phyloP scores from a whole-genome alignment of 2,329 filamentous ascomycete species.

The Nannizziopsis arthrosporioides region DNA sequence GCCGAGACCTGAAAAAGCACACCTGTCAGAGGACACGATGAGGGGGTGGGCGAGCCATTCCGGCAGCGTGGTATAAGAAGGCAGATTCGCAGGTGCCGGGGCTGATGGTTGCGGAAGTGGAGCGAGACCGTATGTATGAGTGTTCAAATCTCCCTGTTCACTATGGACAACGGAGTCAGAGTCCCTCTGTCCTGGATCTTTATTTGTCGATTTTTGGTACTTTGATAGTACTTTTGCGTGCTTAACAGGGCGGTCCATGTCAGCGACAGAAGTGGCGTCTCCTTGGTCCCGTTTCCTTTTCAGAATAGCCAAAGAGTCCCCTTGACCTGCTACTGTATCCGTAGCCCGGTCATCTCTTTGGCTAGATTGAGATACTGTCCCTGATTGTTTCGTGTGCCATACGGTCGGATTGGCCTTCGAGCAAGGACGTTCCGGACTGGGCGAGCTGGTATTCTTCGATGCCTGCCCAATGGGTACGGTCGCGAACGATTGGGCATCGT shows the following conservation, averaged over 20 bases:
- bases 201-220: constrained; percentile 18
- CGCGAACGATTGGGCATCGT: constrained; percentile 4
- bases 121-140: constrained; percentile 57
- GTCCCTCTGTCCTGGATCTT: constrained; percentile 3
- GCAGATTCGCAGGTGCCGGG: constrained; percentile 46
- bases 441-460: background rate
- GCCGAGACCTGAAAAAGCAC: constrained; percentile 53
- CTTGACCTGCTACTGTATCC: constrained; percentile 18
- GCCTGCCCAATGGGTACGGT: background rate
- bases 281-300: constrained; percentile 10
- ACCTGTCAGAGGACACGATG: constrained; percentile 51
- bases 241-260: constrained; percentile 16
- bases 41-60: constrained; percentile 67
- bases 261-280: constrained; percentile 31
- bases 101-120: constrained; percentile 64
- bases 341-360: constrained; percentile 22
- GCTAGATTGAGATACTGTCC: constrained; percentile 7
- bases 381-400: constrained; percentile 8
- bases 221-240: constrained; percentile 22
- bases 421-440: background rate
- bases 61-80: constrained; percentile 67
- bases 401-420: background rate
- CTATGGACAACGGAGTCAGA: background rate
- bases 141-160: background rate
- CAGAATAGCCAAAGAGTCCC: background rate